Evolutionary conservation across 2,329 filamentous ascomycete genomes (phyloP).

Genomic region (Phoma sp.): DNA sequence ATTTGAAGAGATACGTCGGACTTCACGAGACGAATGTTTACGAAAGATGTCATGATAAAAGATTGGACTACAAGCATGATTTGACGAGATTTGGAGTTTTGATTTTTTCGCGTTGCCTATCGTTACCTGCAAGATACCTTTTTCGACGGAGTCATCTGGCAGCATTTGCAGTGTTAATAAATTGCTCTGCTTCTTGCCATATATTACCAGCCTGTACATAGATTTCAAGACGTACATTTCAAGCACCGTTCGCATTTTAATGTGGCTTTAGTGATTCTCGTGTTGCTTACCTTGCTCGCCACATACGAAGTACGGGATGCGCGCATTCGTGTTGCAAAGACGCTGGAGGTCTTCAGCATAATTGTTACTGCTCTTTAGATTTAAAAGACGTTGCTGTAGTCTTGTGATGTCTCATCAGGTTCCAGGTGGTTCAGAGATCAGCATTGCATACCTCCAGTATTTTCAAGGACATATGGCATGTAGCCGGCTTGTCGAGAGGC

Average conservation of each 20-base stretch:
- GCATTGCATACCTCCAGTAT: too few relatives aligned
- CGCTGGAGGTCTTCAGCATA: too few relatives aligned
- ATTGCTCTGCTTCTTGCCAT: conserved; percentile 17
- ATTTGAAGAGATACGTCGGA: not conserved
- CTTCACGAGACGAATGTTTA: not conserved
- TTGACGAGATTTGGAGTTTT: conserved; percentile 20
- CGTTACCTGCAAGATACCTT: conserved; percentile 47
- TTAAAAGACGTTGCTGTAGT: too few relatives aligned
- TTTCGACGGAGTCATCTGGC: conserved; percentile 42
- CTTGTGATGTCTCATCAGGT: too few relatives aligned
- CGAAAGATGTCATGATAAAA: conserved; percentile 16
- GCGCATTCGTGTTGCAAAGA: too few relatives aligned
- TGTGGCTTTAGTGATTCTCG: not conserved
- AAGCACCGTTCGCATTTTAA: not conserved
- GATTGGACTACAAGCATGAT: conserved; percentile 17
- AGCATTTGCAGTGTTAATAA: conserved; percentile 41
- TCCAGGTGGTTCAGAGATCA: too few relatives aligned
- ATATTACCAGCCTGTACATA: conserved; percentile 18
- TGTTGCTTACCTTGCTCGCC: not conserved
- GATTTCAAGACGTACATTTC: conserved; percentile 8
- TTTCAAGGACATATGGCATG: too few relatives aligned
- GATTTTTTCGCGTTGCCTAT: conserved; percentile 27
- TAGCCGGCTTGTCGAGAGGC: too few relatives aligned
- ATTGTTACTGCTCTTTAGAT: too few relatives aligned
- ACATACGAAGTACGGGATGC: not conserved